These are phyloP conservation scores for Pouteria glomerata DNA, from an alignment of 148 eudicot genomes.

Conservation along the genomic window DNA sequence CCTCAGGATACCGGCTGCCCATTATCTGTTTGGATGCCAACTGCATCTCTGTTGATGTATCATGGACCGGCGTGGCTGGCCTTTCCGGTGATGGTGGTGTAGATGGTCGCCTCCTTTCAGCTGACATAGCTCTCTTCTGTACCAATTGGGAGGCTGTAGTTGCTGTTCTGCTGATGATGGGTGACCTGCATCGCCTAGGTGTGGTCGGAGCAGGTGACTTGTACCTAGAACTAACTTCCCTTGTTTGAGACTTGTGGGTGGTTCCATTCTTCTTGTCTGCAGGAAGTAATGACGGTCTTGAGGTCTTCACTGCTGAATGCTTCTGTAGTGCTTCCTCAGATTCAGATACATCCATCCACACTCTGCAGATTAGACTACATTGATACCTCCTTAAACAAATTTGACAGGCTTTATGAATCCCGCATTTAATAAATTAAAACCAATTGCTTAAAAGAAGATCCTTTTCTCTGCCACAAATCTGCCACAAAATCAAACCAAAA, in stretches of 20 bases:
- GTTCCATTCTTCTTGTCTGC: slow-evolving; percentile 62
- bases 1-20: slow-evolving; percentile 51
- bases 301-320: slow-evolving; percentile 45
- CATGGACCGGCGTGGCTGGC: slow-evolving; percentile 67
- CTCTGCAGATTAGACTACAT: slow-evolving; percentile 46
- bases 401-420: slow-evolving; percentile 28
- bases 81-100: slow-evolving; percentile 65
- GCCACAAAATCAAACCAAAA: slow-evolving; percentile 39
- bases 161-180: slow-evolving; percentile 40
- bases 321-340: slow-evolving; percentile 44
- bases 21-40: slow-evolving; percentile 45
- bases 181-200: slow-evolving; percentile 56
- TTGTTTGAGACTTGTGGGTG: slow-evolving; percentile 41
- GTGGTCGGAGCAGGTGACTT: slow-evolving; percentile 56
- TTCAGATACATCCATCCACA: slow-evolving; percentile 84
- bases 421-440: slow-evolving; percentile 19
- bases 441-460: slow-evolving; percentile 37
- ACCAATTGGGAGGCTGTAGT: slow-evolving; percentile 37
- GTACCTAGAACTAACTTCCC: slow-evolving; percentile 82
- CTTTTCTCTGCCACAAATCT: slow-evolving; percentile 62
- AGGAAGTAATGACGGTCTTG: slow-evolving; percentile 41
- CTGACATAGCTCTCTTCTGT: slow-evolving; percentile 74
- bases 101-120: slow-evolving; percentile 71
- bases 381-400: slow-evolving; percentile 23
- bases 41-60: slow-evolving; percentile 44